These are phyloP conservation scores for Symbiotaphrina buchneri DNA, from an alignment of 495 filamentous ascomycete species.

Conservation along the genomic window DNA sequence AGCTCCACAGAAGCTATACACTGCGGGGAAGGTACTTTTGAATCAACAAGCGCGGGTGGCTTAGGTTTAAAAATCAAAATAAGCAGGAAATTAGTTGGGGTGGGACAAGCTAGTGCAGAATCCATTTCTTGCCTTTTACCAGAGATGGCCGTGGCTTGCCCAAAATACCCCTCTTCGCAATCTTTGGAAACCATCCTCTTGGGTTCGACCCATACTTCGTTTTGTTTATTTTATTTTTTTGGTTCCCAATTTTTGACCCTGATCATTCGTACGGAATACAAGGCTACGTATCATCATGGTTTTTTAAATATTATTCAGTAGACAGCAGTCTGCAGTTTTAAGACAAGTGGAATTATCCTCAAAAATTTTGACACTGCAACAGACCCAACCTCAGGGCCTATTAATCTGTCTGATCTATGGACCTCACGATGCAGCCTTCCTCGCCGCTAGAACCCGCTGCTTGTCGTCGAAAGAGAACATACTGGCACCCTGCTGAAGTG, in stretches of 20 bases:
- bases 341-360: no score
- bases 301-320: no score
- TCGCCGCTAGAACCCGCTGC: constrained; percentile 3
- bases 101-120: constrained; percentile 32
- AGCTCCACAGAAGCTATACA: no score
- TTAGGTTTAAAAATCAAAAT: constrained; percentile 4
- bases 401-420: no score
- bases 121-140: constrained; percentile 51
- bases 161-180: constrained; percentile 32
- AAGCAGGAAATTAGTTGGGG: constrained; percentile 15
- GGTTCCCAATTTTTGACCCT: not conserved
- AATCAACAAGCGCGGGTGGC: no score
- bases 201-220: constrained; percentile 4
- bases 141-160: constrained; percentile 40
- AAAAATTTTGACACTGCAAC: no score
- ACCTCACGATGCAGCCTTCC: not conserved
- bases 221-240: constrained; percentile 3
- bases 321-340: no score
- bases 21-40: no score
- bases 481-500: constrained; percentile 34
- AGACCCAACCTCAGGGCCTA: no score
- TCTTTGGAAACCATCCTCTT: constrained; percentile 31
- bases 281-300: no score
- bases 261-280: no score
- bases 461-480: constrained; percentile 14